Evolutionary conservation across 106 monocot genomes (phyloP).

Genomic region (Dendrobium nobile): DNA sequence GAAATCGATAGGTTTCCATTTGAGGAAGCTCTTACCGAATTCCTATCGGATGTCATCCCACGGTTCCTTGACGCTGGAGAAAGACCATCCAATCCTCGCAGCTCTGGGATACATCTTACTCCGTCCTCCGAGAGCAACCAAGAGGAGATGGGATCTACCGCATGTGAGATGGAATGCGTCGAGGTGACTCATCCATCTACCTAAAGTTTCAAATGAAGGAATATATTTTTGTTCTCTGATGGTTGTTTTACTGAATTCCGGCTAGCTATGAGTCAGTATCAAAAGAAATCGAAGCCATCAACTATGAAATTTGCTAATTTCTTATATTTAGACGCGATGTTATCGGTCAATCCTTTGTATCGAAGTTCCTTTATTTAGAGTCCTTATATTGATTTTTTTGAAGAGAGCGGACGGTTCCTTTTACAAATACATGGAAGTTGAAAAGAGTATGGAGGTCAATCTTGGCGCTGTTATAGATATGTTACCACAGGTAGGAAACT

Average conservation of each 20-base stretch:
- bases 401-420: conserved; percentile 34
- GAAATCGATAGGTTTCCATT: conserved; percentile 40
- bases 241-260: neutral
- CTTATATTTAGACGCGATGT: neutral
- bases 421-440: conserved; percentile 15
- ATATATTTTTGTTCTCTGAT: neutral
- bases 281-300: neutral
- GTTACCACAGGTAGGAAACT: conserved; percentile 23
- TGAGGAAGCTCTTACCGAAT: conserved; percentile 39
- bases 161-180: neutral
- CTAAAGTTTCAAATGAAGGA: neutral
- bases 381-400: conserved; percentile 11
- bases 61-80: conserved; percentile 6
- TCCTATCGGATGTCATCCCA: conserved; percentile 55
- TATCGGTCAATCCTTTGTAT: neutral
- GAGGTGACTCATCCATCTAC: conserved; percentile 1
- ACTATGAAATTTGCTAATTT: neutral
- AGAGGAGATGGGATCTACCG: conserved; percentile 2
- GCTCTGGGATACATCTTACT: neutral
- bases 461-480: conserved; percentile 4
- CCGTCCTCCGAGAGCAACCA: neutral
- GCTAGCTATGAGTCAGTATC: neutral
- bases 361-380: neutral
- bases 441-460: neutral
- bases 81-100: neutral